phyloP scores from a whole-genome alignment of 2,329 filamentous ascomycete genomes.

The Plenodomus lindquistii region DNA sequence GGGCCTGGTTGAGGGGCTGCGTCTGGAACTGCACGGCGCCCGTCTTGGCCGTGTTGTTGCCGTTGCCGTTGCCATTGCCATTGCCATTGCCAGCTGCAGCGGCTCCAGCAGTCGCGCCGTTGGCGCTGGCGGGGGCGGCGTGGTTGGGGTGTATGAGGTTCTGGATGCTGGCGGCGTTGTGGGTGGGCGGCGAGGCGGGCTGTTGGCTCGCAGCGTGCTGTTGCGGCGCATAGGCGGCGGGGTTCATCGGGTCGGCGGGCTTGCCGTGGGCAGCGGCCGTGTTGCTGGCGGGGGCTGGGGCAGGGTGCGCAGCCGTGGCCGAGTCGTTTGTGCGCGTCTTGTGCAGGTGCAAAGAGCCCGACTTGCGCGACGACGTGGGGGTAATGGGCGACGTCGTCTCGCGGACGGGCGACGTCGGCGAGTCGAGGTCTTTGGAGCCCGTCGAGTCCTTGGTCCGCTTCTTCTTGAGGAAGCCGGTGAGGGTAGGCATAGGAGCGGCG shows the following conservation, averaged over 20 bases:
- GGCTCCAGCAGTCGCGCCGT: constrained; percentile 28
- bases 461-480: constrained; percentile 91
- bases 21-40: constrained; percentile 44
- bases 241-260: constrained; percentile 48
- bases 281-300: constrained; percentile 1
- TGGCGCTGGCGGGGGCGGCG: constrained; percentile 22
- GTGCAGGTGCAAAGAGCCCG: constrained; percentile 34
- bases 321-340: constrained; percentile 38
- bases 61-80: not conserved
- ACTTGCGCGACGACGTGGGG: constrained; percentile 38
- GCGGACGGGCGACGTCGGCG: constrained; percentile 68
- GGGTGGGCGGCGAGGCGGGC: constrained; percentile 48
- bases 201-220: constrained; percentile 35
- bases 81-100: constrained; percentile 19
- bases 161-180: constrained; percentile 79
- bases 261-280: constrained; percentile 30
- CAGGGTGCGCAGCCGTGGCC: constrained; percentile 12
- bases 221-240: constrained; percentile 37
- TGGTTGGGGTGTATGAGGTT: constrained; percentile 74
- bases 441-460: constrained; percentile 92
- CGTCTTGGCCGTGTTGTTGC: constrained; percentile 31
- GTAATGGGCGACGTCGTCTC: constrained; percentile 51
- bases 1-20: constrained; percentile 45
- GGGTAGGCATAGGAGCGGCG: constrained; percentile 75
- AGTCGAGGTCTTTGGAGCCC: constrained; percentile 63